A percentile compares a stretch with the other conserved stretches of the same genome.
phyloP scores from a whole-genome alignment of 2,329 filamentous ascomycete genomes.

The Exophiala bonariae region DNA sequence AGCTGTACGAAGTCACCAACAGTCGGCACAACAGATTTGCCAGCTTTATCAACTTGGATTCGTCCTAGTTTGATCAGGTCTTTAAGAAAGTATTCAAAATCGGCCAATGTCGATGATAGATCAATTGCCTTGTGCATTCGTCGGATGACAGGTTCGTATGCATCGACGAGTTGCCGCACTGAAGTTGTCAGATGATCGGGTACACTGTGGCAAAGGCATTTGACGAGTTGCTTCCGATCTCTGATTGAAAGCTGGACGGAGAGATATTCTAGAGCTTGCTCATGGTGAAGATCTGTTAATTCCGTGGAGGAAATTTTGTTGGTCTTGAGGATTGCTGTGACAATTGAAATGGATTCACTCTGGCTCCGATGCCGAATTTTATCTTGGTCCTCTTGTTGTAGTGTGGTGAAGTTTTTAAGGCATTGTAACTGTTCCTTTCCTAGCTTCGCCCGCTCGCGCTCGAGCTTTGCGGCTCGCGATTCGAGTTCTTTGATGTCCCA shows the following conservation, averaged over 20 bases:
- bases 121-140: slow-evolving; percentile 70
- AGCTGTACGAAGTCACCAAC: slow-evolving; percentile 73
- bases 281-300: slow-evolving; percentile 62
- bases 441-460: slow-evolving; percentile 60
- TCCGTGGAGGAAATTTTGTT: slow-evolving; percentile 38
- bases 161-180: slow-evolving; percentile 63
- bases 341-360: slow-evolving; percentile 59
- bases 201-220: slow-evolving; percentile 64
- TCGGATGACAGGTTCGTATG: slow-evolving; percentile 74
- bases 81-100: slow-evolving; percentile 67
- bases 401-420: slow-evolving; percentile 59
- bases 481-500: slow-evolving; percentile 74
- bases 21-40: slow-evolving; percentile 47
- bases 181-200: slow-evolving; percentile 73
- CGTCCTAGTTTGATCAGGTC: slow-evolving; percentile 65
- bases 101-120: slow-evolving; percentile 66
- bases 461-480: slow-evolving; percentile 64
- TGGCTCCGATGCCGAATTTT: slow-evolving; percentile 58
- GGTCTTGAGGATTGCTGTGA: slow-evolving; percentile 63
- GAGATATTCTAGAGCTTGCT: slow-evolving; percentile 67
- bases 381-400: slow-evolving; percentile 58
- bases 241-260: slow-evolving; percentile 68
- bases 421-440: slow-evolving; percentile 62
- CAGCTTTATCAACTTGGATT: slow-evolving; percentile 34
- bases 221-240: slow-evolving; percentile 71